phyloP scores from a whole-genome alignment of 176 grass and related monocot genomes.

The Canna indica region DNA sequence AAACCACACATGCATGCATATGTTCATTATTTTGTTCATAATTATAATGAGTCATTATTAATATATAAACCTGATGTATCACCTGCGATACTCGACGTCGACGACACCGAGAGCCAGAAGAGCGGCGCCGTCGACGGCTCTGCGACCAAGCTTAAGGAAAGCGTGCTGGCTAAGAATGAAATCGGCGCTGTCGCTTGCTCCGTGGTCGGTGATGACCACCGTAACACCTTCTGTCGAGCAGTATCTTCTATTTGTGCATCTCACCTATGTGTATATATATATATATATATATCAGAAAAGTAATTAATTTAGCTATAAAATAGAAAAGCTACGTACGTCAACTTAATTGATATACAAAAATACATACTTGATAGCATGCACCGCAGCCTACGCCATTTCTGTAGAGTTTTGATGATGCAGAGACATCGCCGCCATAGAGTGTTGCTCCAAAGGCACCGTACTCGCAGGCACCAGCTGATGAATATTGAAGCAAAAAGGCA shows the following conservation, averaged over 20 bases:
- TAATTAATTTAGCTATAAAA: neutral
- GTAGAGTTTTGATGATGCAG: conserved; percentile 46
- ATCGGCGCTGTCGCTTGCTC: conserved; percentile 20
- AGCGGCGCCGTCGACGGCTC: conserved; percentile 16
- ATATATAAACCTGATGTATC: too few species aligned
- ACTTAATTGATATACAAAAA: neutral
- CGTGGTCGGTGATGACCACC: conserved; percentile 39
- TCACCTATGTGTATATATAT: too few species aligned
- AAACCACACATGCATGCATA: neutral
- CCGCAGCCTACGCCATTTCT: conserved; percentile 56
- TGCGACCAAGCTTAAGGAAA: conserved; percentile 32
- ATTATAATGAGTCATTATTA: too few species aligned
- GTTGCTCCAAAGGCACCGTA: conserved; percentile 36
- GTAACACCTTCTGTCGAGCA: conserved; percentile 33
- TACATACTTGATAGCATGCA: conserved; percentile 47
- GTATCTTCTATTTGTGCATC: conserved; percentile 32
- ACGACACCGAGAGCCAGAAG: conserved; percentile 36
- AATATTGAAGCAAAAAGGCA: neutral
- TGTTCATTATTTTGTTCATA: neutral
- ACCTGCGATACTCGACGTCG: conserved; percentile 44
- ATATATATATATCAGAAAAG: neutral
- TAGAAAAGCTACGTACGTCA: neutral
- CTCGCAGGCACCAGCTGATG: conserved; percentile 46
- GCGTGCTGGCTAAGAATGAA: conserved; percentile 56
- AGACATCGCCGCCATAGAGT: conserved; percentile 43